Evolutionary conservation across 1,284 basidiomycete species (phyloP), one percentile per base, ranked within the genome.

Genomic region (Trichosporon faecale): DNA sequence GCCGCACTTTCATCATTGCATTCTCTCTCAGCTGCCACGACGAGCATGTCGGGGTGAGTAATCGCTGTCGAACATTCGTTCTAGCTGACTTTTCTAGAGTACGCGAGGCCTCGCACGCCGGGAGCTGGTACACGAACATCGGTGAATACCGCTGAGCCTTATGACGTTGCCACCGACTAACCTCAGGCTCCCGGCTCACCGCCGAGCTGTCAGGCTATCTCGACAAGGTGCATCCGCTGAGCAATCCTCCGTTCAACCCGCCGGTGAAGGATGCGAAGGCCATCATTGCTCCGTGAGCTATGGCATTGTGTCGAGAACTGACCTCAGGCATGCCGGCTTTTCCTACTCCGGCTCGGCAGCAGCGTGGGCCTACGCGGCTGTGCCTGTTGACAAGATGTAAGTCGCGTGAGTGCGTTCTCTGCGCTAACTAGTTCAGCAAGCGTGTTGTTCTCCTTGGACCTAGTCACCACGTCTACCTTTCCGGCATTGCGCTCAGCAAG

Each of bases 371-470:
- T 99, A 99, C 83, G 91, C 89, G 78, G 89, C 89, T 76, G 92
- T 99, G 68, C 91, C 97, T 77, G 89, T 88, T 0, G 86, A 86
- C 12, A 87, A 86, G 75, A 92, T 98, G 95, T 95, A 76, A 76
- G 90, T 79, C 35, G 23, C 35, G 35, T 4, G 35, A 16, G 37
- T 2, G 16, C 29, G 18, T n/a, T 16, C n/a, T 64, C 11, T 5
- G 35, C 21, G 57, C 65, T 71, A 44, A 70, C 66, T 35, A 64
- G 4, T 8, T 21, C 69, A 98, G 95, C 68, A 91, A 92, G 77
- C 89, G 93, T 4, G 91, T 99, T 63, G 95, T 99, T 79, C 88
- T 99, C 67, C 88, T 99, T 3, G 97, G 97, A 0, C 97, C 97
- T 1, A 95, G 95, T 0, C 97, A 99, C 82, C 94, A 98, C 77